phyloP scores from a whole-genome alignment of 805 yeast genomes.

The Lachancea waltii region DNA sequence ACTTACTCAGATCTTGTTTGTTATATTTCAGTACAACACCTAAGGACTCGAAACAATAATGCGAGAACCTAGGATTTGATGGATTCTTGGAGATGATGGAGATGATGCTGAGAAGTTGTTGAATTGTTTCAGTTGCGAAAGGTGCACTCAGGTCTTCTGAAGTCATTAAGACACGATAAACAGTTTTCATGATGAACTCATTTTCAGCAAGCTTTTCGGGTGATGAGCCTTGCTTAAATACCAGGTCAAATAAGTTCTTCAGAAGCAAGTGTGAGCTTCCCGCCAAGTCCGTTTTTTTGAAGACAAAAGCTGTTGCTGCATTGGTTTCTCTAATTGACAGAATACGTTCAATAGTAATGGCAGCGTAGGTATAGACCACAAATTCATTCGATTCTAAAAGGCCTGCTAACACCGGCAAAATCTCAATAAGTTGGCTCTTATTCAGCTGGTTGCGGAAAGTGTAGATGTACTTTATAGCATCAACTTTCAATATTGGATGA shows the following conservation, averaged over 20 bases:
- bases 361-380: constrained; percentile 88
- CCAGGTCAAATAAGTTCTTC: constrained; percentile 57
- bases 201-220: constrained; percentile 95
- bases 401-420: constrained; percentile 69
- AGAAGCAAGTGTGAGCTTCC: constrained; percentile 57
- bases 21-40: constrained; percentile 63
- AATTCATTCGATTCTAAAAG: constrained; percentile 62
- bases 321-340: constrained; percentile 60
- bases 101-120: constrained; percentile 64
- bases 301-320: constrained; percentile 50
- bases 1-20: constrained; percentile 27
- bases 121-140: constrained; percentile 42
- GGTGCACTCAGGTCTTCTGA: constrained; percentile 57
- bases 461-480: constrained; percentile 86
- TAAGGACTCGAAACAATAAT: constrained; percentile 82
- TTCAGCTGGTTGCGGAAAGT: constrained; percentile 89
- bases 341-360: constrained; percentile 86
- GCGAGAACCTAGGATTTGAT: constrained; percentile 89
- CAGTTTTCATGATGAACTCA: constrained; percentile 84
- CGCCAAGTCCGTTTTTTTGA: constrained; percentile 65
- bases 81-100: constrained; percentile 78
- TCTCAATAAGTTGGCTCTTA: constrained; percentile 70
- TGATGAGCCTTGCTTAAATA: constrained; percentile 49
- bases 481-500: constrained; percentile 79
- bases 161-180: constrained; percentile 74